These are phyloP conservation scores for Hypomyces rosellus DNA, from an alignment of 2,329 filamentous ascomycete genomes.

Conservation along the genomic window DNA sequence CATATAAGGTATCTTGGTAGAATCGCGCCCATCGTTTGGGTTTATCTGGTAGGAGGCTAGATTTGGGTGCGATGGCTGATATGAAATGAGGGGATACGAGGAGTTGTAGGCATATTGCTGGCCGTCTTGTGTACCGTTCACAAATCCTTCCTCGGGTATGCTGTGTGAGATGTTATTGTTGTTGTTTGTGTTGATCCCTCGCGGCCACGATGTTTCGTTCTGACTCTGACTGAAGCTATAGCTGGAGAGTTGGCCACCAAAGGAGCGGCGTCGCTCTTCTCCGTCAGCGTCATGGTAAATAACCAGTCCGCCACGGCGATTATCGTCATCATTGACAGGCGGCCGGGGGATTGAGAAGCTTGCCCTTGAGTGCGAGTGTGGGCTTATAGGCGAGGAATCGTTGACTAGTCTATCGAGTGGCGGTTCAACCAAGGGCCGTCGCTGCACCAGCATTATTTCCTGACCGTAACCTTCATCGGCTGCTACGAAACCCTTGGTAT, in stretches of 20 bases:
- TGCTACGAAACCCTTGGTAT: conserved; percentile 23
- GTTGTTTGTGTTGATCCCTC: background rate
- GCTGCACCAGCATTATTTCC: conserved; percentile 17
- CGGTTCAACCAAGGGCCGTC: conserved; percentile 13
- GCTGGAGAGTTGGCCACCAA: background rate
- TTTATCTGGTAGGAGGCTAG: conserved; percentile 1
- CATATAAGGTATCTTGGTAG: background rate
- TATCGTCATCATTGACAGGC: background rate
- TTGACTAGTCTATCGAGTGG: background rate
- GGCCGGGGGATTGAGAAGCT: conserved; percentile 1
- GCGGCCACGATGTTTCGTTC: background rate
- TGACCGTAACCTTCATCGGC: conserved; percentile 16
- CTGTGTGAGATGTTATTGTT: background rate
- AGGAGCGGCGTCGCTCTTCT: background rate
- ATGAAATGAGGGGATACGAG: background rate
- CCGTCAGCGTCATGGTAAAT: background rate
- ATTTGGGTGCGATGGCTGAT: background rate
- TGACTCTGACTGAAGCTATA: background rate
- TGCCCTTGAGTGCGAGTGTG: background rate
- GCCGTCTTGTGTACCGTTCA: background rate
- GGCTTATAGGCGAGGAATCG: background rate
- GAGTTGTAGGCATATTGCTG: background rate
- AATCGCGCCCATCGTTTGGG: background rate
- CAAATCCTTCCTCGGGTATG: background rate
- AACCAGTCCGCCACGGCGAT: background rate